Percentiles rank a stretch among this genome's conserved stretches.
These are phyloP conservation scores for Pharus latifolius DNA, from an alignment of 176 grass and related monocot genomes.

Conservation along the genomic window DNA sequence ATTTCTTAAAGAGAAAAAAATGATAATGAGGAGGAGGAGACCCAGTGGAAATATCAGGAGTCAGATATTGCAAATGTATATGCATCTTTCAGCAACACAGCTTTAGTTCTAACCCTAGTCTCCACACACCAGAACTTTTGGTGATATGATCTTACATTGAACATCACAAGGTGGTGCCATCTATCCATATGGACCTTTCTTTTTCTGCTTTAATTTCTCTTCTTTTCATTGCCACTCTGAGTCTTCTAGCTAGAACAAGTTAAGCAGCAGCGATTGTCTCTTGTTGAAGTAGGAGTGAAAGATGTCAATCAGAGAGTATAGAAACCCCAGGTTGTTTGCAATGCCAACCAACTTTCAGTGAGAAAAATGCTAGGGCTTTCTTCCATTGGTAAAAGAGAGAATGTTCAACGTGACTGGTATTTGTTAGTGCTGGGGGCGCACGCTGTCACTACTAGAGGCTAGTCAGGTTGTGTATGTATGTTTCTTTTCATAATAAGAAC, in stretches of 20 bases:
- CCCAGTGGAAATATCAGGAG: too few relatives aligned
- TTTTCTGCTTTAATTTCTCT: too few relatives aligned
- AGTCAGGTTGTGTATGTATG: too few relatives aligned
- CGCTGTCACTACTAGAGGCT: too few relatives aligned
- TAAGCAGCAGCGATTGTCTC: neutral
- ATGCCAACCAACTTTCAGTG: neutral
- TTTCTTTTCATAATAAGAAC: too few relatives aligned
- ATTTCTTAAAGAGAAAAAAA: too few relatives aligned
- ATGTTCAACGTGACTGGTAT: too few relatives aligned
- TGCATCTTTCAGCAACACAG: neutral
- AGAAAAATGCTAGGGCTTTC: neutral
- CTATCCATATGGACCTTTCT: conserved; percentile 17
- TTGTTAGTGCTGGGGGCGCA: neutral
- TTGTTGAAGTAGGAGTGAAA: neutral
- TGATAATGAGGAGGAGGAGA: too few relatives aligned
- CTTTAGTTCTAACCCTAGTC: conserved; percentile 2
- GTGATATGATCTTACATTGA: conserved; percentile 2
- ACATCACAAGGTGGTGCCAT: conserved; percentile 13
- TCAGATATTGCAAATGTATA: neutral
- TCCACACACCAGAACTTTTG: conserved; percentile 3
- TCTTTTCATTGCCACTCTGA: too few relatives aligned
- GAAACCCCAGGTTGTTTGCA: neutral
- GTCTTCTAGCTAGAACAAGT: neutral
- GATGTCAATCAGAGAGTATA: neutral
- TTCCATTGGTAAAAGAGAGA: too few relatives aligned